phyloP scores from a whole-genome alignment of 2,329 filamentous ascomycete genomes.

The Hawksworthiomyces lignivorus region DNA sequence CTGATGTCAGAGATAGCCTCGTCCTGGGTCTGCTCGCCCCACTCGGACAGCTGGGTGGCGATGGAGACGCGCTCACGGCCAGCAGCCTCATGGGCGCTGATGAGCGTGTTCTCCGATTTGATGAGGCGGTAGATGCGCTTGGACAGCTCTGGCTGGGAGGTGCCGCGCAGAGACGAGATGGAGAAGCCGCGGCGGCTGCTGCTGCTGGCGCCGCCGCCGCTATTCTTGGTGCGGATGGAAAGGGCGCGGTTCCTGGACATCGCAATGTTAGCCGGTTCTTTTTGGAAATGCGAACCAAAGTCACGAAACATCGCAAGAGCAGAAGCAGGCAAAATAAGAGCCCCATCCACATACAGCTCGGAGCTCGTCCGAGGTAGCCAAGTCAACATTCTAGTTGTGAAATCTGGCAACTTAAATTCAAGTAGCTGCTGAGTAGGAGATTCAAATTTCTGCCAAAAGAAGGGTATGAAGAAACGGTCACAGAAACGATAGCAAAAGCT shows the following conservation, averaged over 20 bases:
- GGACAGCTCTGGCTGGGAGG: constrained; percentile 78
- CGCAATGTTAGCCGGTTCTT: constrained; percentile 9
- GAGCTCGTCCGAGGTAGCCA: constrained; percentile 14
- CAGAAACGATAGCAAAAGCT: no score
- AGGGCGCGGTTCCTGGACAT: constrained; percentile 70
- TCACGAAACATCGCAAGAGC: background rate
- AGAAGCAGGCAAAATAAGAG: background rate
- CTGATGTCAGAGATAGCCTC: constrained; percentile 82
- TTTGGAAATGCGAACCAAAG: background rate
- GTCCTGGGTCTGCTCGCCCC: constrained; percentile 88
- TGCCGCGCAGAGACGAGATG: constrained; percentile 77
- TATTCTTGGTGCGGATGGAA: constrained; percentile 61
- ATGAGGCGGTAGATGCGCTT: constrained; percentile 86
- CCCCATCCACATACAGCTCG: constrained; percentile 11
- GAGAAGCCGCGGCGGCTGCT: constrained; percentile 57
- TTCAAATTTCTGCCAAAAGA: no score
- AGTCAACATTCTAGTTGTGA: constrained; percentile 4
- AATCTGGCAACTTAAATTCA: no score
- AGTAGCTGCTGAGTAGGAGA: no score
- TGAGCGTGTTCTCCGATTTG: constrained; percentile 88
- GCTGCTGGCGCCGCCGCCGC: constrained; percentile 18
- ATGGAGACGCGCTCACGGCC: constrained; percentile 78
- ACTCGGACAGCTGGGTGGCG: constrained; percentile 86
- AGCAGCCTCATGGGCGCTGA: constrained; percentile 75
- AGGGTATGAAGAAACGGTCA: no score